Evolutionary conservation across 768 basidiomycete species (phyloP), one percentile per base, ranked within the genome.

Genomic region (Leccinellum rugosiceps): DNA sequence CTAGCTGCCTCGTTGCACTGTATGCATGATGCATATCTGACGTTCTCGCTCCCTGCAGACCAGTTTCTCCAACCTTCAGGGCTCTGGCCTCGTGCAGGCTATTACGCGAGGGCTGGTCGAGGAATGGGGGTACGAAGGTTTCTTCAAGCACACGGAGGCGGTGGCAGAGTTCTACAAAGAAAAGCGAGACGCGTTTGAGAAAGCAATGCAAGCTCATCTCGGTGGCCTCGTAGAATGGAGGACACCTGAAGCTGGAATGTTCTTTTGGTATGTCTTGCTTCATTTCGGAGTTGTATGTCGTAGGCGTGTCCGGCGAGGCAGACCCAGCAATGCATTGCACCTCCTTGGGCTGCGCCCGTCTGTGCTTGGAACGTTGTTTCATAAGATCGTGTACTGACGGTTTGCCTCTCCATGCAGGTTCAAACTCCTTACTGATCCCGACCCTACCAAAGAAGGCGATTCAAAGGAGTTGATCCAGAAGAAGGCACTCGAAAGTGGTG

Each of bases 231-330:
- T 85, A 17, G 83, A 87, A 70, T 89, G 87, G 87, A 75, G 68
- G 53, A 71, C 77, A 0, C 91, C 90, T 9, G 84, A 86, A 63
- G 84, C 89, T 23, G 90, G 91, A 60, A 90, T 95, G 90, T 95
- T 96, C 78, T 85, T 92, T 70, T 95, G 91, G 89, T 86, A 41
- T 25, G 83, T 67, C 46, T 50, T 50, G 35, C 10, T 50, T 63
- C 58, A 52, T 21, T 60, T 53, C 50, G 57, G 58, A 15, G 44
- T 41, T 41, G 45, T 49, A 31, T 55, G 53, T 60, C 31, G 19
- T 48, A 53, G 38, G 46, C 49, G 23, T 53, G 55, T 56, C 35
- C 46, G 25, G 34, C 9, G 54, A 54, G 59, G 48, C 59, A 31
- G 19, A 32, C 43, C n/a, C 19, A 45, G 52, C 46, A 35, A 44